Conservation (phyloP, 2,329 filamentous ascomycete species). For the Mariannaea sp. region DNA sequence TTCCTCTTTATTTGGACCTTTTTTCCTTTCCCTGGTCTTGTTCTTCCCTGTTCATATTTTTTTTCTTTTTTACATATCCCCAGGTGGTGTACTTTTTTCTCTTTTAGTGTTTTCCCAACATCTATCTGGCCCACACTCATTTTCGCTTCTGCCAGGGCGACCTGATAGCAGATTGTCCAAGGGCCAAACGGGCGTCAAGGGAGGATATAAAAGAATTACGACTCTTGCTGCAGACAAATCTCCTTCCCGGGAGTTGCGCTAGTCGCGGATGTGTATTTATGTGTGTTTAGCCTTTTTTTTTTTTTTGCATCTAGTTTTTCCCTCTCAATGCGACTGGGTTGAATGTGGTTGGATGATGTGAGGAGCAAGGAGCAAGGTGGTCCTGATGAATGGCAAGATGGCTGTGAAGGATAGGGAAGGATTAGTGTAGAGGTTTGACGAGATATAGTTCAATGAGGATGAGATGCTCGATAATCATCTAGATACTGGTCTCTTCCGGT, state of each 20-base stretch:
- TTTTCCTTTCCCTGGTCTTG: conserved; percentile 11
- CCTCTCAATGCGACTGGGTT: conserved; percentile 27
- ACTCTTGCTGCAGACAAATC: conserved; percentile 20
- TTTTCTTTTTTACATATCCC: conserved; percentile 33
- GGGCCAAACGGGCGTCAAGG: conserved; percentile 11
- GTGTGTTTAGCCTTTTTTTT: conserved; percentile 28
- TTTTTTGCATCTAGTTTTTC: conserved; percentile 30
- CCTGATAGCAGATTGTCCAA: conserved; percentile 17
- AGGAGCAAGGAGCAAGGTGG: conserved; percentile 11
- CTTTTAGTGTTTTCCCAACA: conserved; percentile 24
- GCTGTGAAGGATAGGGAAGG: conserved; percentile 17
- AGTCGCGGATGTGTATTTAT: conserved; percentile 40
- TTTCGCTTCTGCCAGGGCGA: conserved; percentile 21
- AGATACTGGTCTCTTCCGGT: background rate
- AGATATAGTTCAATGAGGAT: conserved; percentile 35
- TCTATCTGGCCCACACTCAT: no score
- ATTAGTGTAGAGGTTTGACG: conserved; percentile 28
- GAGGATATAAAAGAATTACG: conserved; percentile 25
- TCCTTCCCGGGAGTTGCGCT: conserved; percentile 27
- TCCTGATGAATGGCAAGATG: conserved; percentile 17
- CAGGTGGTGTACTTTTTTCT: conserved; percentile 23
- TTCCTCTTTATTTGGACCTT: conserved; percentile 21
- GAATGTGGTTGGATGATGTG: conserved; percentile 33
- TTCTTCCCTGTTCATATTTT: conserved; percentile 33
- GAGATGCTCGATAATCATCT: conserved; percentile 14